phyloP scores from a whole-genome alignment of 2,329 filamentous ascomycete species.

The Calonectria pteridis region DNA sequence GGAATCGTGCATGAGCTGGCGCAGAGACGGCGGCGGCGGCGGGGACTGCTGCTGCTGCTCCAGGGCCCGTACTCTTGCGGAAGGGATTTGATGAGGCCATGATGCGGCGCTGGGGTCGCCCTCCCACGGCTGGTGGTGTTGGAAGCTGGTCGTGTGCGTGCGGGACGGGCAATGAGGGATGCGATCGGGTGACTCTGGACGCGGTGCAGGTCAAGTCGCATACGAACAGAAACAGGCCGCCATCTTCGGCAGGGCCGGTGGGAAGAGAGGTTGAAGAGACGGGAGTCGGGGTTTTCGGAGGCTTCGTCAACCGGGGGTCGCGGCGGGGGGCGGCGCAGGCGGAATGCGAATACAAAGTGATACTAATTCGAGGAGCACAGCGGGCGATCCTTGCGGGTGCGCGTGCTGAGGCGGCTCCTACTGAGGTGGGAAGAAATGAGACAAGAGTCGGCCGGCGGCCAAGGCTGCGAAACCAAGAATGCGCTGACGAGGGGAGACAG shows the following conservation, averaged over 20 bases:
- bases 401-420: constrained; percentile 22
- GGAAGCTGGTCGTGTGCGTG: constrained; percentile 15
- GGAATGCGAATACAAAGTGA: constrained; percentile 27
- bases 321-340: constrained; percentile 27
- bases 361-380: not conserved
- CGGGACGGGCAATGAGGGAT: not conserved
- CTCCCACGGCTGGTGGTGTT: constrained; percentile 27
- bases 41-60: too few species aligned
- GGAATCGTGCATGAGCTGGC: constrained; percentile 34
- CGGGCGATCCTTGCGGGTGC: constrained; percentile 26
- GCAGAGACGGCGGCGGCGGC: constrained; percentile 29
- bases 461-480: constrained; percentile 25
- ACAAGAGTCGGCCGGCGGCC: constrained; percentile 18
- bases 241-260: constrained; percentile 47
- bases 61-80: constrained; percentile 57
- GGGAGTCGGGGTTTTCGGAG: constrained; percentile 27
- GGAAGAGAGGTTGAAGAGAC: constrained; percentile 20
- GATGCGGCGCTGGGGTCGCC: constrained; percentile 26
- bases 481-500: constrained; percentile 24
- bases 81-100: constrained; percentile 64
- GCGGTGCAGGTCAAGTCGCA: constrained; percentile 41
- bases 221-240: constrained; percentile 42
- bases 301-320: constrained; percentile 22
- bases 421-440: constrained; percentile 24
- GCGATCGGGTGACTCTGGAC: constrained; percentile 25